Evolutionary conservation across 2,329 filamentous ascomycete genomes (phyloP).

Genomic region (Chaetomium strumarium): DNA sequence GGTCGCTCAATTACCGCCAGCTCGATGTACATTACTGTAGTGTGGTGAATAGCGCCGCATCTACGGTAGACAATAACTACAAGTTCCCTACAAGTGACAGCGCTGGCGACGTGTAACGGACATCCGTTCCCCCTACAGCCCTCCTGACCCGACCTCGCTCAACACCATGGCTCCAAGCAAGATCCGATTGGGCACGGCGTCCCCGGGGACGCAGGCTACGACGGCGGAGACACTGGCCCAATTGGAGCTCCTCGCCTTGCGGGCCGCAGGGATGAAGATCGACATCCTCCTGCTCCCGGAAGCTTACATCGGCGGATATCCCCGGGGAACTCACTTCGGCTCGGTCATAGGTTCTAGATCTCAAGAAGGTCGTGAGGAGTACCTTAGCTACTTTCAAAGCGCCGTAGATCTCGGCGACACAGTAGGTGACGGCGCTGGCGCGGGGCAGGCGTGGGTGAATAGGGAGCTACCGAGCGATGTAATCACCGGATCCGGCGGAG

Average conservation of each 20-base stretch:
- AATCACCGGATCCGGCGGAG: constrained; percentile 11
- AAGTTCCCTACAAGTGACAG: too few relatives aligned
- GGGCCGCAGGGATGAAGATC: constrained; percentile 50
- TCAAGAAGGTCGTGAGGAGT: constrained; percentile 70
- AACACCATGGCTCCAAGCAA: constrained; percentile 16
- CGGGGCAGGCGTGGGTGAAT: constrained; percentile 65
- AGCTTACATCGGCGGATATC: constrained; percentile 88
- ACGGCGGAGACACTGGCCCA: constrained; percentile 57
- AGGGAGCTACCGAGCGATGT: constrained; percentile 40
- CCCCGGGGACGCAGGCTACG: constrained; percentile 46
- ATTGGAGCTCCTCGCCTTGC: constrained; percentile 56
- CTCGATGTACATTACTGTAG: too few relatives aligned
- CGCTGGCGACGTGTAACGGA: too few relatives aligned
- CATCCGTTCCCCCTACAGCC: too few relatives aligned
- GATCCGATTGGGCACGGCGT: constrained; percentile 52
- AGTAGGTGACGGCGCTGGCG: constrained; percentile 53
- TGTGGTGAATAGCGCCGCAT: too few relatives aligned
- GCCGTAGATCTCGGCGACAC: constrained; percentile 84
- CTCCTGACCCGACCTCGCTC: too few relatives aligned
- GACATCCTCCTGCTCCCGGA: constrained; percentile 85
- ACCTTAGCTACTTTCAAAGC: constrained; percentile 68
- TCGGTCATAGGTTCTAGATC: constrained; percentile 65
- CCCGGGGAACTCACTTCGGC: constrained; percentile 73
- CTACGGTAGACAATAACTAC: too few relatives aligned
- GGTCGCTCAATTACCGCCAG: too few relatives aligned